These are phyloP conservation scores for Cudoniella acicularis DNA, from an alignment of 495 filamentous ascomycete genomes.

Conservation along the genomic window DNA sequence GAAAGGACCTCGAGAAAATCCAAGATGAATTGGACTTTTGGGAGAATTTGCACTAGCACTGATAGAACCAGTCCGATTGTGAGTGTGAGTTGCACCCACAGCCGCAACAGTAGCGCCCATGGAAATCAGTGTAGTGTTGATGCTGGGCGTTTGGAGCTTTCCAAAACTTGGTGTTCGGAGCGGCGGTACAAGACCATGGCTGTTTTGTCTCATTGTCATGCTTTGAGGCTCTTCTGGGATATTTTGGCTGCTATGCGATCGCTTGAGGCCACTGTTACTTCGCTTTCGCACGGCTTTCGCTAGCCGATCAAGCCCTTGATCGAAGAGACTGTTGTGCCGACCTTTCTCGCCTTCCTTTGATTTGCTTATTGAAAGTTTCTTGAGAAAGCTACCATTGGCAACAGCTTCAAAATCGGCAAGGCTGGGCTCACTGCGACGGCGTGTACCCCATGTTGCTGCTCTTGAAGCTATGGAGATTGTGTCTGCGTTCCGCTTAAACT, in stretches of 20 bases:
- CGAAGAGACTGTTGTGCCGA: conserved; percentile 39
- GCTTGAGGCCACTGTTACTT: conserved; percentile 45
- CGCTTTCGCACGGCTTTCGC: conserved; percentile 55
- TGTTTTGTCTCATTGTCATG: conserved; percentile 32
- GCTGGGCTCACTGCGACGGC: conserved; percentile 55
- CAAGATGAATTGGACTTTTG: conserved; percentile 38
- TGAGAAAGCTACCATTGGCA: conserved; percentile 55
- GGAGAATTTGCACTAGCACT: conserved; percentile 53
- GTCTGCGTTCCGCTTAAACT: conserved; percentile 44
- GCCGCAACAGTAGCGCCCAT: conserved; percentile 60
- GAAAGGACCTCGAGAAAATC: conserved; percentile 44
- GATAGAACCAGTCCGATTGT: conserved; percentile 48
- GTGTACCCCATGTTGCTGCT: conserved; percentile 70
- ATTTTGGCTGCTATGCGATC: conserved; percentile 27
- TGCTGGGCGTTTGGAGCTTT: conserved; percentile 55
- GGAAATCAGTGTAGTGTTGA: conserved; percentile 62
- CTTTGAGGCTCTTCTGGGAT: conserved; percentile 29
- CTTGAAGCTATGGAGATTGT: conserved; percentile 55
- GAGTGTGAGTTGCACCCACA: conserved; percentile 52
- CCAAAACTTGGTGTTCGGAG: conserved; percentile 54
- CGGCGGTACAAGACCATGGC: conserved; percentile 50
- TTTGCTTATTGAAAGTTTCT: conserved; percentile 54
- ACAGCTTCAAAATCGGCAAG: conserved; percentile 57
- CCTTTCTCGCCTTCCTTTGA: conserved; percentile 29
- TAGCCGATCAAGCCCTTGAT: conserved; percentile 29